Conservation (phyloP, 1,139 yeast genomes). For the Petasospora rhodanensis region DNA sequence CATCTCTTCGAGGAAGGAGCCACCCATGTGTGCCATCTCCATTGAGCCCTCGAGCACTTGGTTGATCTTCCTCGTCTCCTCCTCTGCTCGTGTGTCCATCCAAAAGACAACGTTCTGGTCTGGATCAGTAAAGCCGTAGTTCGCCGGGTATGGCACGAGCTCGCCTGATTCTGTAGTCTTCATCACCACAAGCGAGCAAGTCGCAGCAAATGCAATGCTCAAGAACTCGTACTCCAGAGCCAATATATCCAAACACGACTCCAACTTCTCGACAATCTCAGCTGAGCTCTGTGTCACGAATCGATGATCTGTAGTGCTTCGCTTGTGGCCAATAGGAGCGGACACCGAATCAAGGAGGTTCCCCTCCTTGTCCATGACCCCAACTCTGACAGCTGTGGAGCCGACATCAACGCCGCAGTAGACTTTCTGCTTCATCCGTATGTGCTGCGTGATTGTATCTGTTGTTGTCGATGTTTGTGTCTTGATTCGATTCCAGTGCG, state of each 20-base stretch:
- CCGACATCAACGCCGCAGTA: slow-evolving; percentile 54
- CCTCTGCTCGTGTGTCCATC: slow-evolving; percentile 50
- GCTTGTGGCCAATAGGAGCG: slow-evolving; percentile 25
- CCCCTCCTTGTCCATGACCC: slow-evolving; percentile 25
- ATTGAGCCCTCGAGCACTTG: slow-evolving; percentile 15
- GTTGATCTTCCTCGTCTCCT: slow-evolving; percentile 35
- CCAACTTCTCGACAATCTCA: slow-evolving; percentile 30
- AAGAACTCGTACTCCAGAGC: too few relatives aligned
- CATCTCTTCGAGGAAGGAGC: slow-evolving; percentile 50
- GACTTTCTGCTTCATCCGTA: too few relatives aligned
- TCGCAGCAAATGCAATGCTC: slow-evolving; percentile 40
- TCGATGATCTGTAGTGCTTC: slow-evolving; percentile 20
- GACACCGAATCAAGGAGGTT: slow-evolving; percentile 17
- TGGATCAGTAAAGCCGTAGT: slow-evolving; percentile 23
- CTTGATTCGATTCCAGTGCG: too few relatives aligned
- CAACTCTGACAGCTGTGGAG: slow-evolving; percentile 44
- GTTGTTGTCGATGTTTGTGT: too few relatives aligned
- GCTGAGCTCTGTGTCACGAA: slow-evolving; percentile 40
- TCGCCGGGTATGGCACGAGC: slow-evolving; percentile 29
- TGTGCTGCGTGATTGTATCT: too few relatives aligned
- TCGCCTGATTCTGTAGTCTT: slow-evolving; percentile 16
- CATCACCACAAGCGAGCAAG: slow-evolving; percentile 50
- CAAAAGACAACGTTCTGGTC: slow-evolving; percentile 47
- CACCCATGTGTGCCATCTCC: slow-evolving; percentile 35
- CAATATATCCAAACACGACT: slow-evolving; percentile 21